These are phyloP conservation scores for Eutrema heterophyllum DNA, from an alignment of 345 rosid species.

Conservation along the genomic window DNA sequence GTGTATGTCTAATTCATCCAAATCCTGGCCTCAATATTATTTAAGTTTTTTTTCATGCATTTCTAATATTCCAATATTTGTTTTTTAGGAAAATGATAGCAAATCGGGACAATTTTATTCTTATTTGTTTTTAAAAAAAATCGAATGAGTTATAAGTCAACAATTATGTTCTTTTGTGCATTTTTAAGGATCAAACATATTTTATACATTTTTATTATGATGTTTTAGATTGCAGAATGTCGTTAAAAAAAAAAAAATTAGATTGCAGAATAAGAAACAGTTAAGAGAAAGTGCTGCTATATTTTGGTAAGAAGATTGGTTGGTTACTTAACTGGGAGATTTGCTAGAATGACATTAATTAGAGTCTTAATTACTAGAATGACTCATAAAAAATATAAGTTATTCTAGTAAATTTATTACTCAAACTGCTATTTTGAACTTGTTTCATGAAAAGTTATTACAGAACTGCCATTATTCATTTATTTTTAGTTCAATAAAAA, in stretches of 20 bases:
- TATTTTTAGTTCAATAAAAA: no score
- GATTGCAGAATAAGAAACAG: no score
- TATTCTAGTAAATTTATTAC: no score
- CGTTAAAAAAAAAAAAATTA: no score
- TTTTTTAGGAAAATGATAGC: conserved; percentile 5
- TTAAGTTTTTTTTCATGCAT: neutral
- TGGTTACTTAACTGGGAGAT: neutral
- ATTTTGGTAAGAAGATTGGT: neutral
- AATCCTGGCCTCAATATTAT: conserved; percentile 7
- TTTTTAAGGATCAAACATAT: neutral
- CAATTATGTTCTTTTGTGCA: neutral
- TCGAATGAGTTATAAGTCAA: neutral
- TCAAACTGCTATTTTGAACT: no score
- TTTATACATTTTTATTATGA: neutral
- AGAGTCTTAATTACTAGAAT: no score
- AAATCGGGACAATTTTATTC: neutral
- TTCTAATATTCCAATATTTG: neutral
- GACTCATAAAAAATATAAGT: no score
- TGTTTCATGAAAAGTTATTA: no score
- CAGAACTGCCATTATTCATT: no score
- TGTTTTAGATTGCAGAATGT: neutral
- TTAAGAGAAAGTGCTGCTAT: neutral
- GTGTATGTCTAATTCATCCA: neutral
- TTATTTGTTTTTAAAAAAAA: neutral
- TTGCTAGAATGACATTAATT: no score